These are phyloP conservation scores for Pontederia paniculata DNA, from an alignment of 176 grass and related monocot genomes.

Conservation along the genomic window DNA sequence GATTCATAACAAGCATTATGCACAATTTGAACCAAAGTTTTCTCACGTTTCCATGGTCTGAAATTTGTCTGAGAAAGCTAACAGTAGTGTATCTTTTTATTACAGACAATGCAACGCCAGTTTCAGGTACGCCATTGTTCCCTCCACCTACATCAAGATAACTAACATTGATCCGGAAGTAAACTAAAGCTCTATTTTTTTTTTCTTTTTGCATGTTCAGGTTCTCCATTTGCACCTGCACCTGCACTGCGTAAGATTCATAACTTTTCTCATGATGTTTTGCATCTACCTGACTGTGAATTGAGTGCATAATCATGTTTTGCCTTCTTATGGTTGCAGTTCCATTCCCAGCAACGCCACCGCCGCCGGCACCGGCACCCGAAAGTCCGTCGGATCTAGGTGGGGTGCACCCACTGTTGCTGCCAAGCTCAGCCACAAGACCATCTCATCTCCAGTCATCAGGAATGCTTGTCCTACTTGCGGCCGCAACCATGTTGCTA, in stretches of 20 bases:
- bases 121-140: conserved; percentile 24
- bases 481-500: not conserved
- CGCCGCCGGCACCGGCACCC: not conserved
- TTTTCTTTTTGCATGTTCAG: not conserved
- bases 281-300: not conserved
- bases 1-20: not conserved
- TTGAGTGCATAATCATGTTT: too few species aligned
- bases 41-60: not conserved
- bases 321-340: not conserved
- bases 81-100: not conserved
- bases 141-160: too few species aligned
- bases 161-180: not conserved
- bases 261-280: not conserved
- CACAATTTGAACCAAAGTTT: not conserved
- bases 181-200: not conserved
- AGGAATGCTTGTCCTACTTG: not conserved
- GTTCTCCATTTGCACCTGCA: conserved; percentile 17
- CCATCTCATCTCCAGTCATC: not conserved
- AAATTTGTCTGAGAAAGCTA: too few species aligned
- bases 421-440: conserved; percentile 1
- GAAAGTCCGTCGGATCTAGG: not conserved
- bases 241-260: conserved; percentile 32
- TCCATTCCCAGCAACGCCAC: not conserved
- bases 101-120: conserved; percentile 41
- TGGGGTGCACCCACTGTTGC: not conserved